Base-by-base conservation (phyloP, 2,329 filamentous ascomycete genomes). In the Leptoxyphium fumago region DNA sequence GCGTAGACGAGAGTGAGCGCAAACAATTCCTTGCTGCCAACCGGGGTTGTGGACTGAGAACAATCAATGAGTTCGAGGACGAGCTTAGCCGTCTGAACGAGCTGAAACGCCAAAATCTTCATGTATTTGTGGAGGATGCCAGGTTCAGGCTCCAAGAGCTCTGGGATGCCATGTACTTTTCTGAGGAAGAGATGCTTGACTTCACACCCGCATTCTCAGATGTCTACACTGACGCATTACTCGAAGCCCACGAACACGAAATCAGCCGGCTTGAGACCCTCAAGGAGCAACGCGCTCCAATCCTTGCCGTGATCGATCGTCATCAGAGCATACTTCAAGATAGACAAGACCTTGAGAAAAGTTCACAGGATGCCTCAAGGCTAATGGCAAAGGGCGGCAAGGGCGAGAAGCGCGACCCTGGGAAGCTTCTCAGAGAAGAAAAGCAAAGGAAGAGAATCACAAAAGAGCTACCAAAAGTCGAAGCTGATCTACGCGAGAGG, bases 401-500 rank as follows among this genome's bases (percentile, higher is more conserved):
- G 67, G 89, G 89, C 44, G 89, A 96, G 67, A 85, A 81, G 64
- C 84, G 93, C 50, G 91, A 98, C 59, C 91, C 91, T 2, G 89
- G 87, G 42, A 91, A 94, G 65, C 73, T 98, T 13, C 71, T 98
- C 43, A 77, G 91, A 28, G 91, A 98, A 60, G 91, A 98, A 67
- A 98, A 96, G 74, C 94, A 94, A 85, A 80, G 91, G 47, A 98
- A 98, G 75, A 77, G 88, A 46, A 95, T 98, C 49, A 76, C 88
- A 21, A 98, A 96, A 64, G 91, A 98, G 59, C 70, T 98, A 28
- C 91, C 91, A 45, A 96, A 94, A 68, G 74, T 98, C 38, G 80
- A 89, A 46, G 74, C 74, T 0, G 87, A 96, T n/a, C 67, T 98
- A 46, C 76, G 77, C 51, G 89, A 80, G 61, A 72, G 75, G n/a